Percentiles rank a stretch among this genome's conserved stretches.
phyloP scores from a whole-genome alignment of 2,329 filamentous ascomycete genomes.

The Cladophialophora psammophila region DNA sequence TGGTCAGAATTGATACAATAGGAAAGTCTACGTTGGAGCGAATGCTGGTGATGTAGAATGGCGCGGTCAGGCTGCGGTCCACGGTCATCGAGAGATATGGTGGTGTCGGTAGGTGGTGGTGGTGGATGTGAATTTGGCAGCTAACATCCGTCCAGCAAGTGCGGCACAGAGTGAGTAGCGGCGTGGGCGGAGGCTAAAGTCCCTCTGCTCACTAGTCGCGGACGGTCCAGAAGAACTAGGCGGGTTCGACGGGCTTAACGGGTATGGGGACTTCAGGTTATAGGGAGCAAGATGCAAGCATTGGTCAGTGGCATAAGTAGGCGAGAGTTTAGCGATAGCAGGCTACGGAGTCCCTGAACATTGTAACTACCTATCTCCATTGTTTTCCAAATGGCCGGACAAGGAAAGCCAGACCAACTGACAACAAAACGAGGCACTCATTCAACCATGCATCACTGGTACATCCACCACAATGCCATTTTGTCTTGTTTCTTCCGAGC shows the following conservation, averaged over 20 bases:
- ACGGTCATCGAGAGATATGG: conserved; percentile 11
- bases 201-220: conserved; percentile 1
- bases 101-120: conserved; percentile 15
- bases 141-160: conserved; percentile 14
- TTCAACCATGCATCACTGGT: background rate
- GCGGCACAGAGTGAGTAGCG: conserved; percentile 8
- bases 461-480: background rate
- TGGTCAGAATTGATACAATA: background rate
- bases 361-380: background rate
- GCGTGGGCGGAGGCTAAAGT: background rate
- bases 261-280: background rate
- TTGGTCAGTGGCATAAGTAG: conserved; percentile 11
- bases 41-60: conserved; percentile 2
- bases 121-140: conserved; percentile 11
- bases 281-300: conserved; percentile 1
- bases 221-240: background rate
- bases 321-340: conserved; percentile 12
- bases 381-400: background rate
- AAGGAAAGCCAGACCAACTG: background rate
- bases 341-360: conserved; percentile 7
- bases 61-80: conserved; percentile 19
- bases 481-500: background rate
- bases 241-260: background rate
- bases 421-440: background rate
- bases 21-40: background rate